A percentile compares a stretch with the other conserved stretches of the same genome.
These are phyloP conservation scores for Santalum album DNA, from an alignment of 164 flowering plant genomes.

Conservation along the genomic window DNA sequence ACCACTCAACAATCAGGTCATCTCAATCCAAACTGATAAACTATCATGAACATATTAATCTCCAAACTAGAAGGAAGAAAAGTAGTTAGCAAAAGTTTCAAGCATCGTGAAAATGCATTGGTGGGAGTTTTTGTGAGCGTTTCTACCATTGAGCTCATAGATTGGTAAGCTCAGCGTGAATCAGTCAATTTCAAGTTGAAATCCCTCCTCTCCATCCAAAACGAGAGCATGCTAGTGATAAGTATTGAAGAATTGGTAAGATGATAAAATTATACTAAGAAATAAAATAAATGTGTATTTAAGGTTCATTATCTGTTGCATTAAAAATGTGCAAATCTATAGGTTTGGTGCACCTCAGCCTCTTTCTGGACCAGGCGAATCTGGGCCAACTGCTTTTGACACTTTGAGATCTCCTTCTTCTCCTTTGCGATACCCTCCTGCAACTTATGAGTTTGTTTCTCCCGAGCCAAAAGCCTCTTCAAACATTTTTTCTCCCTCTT, in stretches of 20 bases:
- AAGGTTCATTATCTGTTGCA: no score
- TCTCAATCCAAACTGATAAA: neutral
- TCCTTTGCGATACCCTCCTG: conserved; percentile 76
- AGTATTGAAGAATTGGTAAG: no score
- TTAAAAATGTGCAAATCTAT: no score
- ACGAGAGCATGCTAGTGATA: no score
- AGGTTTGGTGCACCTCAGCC: conserved; percentile 52
- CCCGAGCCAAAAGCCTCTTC: conserved; percentile 84
- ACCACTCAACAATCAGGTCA: no score
- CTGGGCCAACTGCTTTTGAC: conserved; percentile 38
- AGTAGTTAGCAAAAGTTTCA: no score
- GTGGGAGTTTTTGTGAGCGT: no score
- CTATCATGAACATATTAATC: neutral
- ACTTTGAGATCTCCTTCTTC: conserved; percentile 52
- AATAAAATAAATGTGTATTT: no score
- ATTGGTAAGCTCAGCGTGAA: neutral
- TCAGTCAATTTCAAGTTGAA: no score
- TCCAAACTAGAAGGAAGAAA: neutral
- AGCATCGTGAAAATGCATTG: no score
- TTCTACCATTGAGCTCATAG: neutral
- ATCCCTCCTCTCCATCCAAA: no score
- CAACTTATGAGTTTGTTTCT: conserved; percentile 76
- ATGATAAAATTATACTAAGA: no score
- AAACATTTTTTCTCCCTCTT: conserved; percentile 85
- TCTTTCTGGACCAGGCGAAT: conserved; percentile 54